These are phyloP conservation scores for Lotmaria passim DNA, from an alignment of 208 protist genomes.

Conservation along the genomic window DNA sequence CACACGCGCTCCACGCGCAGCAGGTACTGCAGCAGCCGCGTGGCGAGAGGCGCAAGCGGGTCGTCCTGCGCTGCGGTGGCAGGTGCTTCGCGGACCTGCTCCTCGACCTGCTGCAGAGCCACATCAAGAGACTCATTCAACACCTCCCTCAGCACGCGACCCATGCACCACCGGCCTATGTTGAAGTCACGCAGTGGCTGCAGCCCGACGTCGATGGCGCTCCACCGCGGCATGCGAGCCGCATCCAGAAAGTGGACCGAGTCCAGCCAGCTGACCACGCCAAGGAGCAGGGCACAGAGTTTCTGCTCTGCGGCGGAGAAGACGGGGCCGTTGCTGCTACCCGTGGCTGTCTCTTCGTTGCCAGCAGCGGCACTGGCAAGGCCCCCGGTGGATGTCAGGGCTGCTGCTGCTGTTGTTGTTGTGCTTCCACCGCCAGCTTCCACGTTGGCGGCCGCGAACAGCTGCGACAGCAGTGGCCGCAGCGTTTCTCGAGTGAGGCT, in stretches of 20 bases:
- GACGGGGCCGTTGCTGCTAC: neutral
- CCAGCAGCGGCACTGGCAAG: too few species aligned
- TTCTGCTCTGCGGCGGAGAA: slow-evolving; percentile 19
- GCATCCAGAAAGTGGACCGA: slow-evolving; percentile 12
- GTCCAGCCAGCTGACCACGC: slow-evolving; percentile 12
- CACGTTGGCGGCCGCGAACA: neutral
- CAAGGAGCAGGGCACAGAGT: slow-evolving; percentile 19
- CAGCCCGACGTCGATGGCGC: slow-evolving; percentile 27
- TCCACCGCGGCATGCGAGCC: slow-evolving; percentile 26
- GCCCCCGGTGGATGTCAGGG: neutral
- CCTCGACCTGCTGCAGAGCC: slow-evolving; percentile 13
- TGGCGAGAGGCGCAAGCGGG: neutral
- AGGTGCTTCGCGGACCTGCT: neutral
- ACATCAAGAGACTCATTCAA: slow-evolving; percentile 14
- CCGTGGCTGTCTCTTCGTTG: neutral
- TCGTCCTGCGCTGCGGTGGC: slow-evolving; percentile 8
- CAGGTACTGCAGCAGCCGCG: slow-evolving; percentile 23
- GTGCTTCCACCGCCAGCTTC: neutral
- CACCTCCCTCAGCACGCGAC: slow-evolving; percentile 20
- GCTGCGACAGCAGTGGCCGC: slow-evolving; percentile 18
- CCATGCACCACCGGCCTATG: slow-evolving; percentile 24
- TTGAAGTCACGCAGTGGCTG: slow-evolving; percentile 25
- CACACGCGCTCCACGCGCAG: slow-evolving; percentile 22
- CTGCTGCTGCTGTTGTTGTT: neutral
- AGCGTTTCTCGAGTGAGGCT: slow-evolving; percentile 14